These are phyloP conservation scores for Cytospora paraplurivora DNA, from an alignment of 2,329 filamentous ascomycete species.

Conservation along the genomic window DNA sequence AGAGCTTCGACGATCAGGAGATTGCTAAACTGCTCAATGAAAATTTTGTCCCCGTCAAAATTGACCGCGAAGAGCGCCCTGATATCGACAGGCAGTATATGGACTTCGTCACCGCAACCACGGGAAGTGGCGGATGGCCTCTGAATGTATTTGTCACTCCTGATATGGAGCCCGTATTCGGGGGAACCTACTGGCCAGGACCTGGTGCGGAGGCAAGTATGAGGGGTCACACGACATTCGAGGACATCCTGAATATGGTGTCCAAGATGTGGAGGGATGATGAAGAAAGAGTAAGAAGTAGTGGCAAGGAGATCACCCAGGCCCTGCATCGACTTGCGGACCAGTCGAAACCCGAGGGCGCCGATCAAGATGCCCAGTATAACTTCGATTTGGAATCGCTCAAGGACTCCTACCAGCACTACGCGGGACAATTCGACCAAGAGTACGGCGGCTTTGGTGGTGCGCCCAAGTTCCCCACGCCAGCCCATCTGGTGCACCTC, in stretches of 20 bases:
- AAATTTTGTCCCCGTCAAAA: conserved; percentile 81
- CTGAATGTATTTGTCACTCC: conserved; percentile 89
- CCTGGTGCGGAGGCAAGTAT: conserved; percentile 58
- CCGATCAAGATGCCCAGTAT: conserved; percentile 46
- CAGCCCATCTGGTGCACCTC: conserved; percentile 76
- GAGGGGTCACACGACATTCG: conserved; percentile 40
- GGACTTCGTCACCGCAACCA: conserved; percentile 92
- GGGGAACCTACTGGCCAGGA: conserved; percentile 88
- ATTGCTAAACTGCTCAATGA: conserved; percentile 78
- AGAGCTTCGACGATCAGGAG: conserved; percentile 82
- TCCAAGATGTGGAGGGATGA: conserved; percentile 14
- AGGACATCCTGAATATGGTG: conserved; percentile 14
- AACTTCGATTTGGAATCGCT: conserved; percentile 80
- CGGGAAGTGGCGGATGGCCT: conserved; percentile 82
- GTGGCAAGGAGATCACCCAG: conserved; percentile 18
- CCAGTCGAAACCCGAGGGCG: conserved; percentile 48
- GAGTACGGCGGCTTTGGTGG: conserved; percentile 73
- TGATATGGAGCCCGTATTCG: conserved; percentile 84
- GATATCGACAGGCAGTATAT: conserved; percentile 92
- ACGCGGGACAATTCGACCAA: conserved; percentile 71
- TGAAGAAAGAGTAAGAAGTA: conserved; percentile 10
- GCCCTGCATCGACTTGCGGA: conserved; percentile 11
- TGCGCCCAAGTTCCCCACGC: conserved; percentile 86
- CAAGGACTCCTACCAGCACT: conserved; percentile 80
- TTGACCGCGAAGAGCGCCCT: conserved; percentile 88